phyloP scores from a whole-genome alignment of 2,329 filamentous ascomycete genomes.

The Trichophyton simii region DNA sequence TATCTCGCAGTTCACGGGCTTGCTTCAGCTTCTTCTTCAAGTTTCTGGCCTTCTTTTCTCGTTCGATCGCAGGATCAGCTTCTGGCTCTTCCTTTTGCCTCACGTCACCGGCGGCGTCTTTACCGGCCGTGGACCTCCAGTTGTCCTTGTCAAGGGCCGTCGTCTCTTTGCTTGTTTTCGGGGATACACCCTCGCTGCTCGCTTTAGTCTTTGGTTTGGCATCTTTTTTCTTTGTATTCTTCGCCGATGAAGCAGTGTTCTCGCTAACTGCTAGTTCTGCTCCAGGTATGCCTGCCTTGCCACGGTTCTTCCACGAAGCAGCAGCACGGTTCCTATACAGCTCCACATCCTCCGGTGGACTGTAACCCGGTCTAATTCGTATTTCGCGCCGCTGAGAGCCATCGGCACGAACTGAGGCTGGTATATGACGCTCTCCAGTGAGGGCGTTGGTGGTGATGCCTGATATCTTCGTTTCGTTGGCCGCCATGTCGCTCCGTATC shows the following conservation, averaged over 20 bases:
- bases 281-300: constrained; percentile 60
- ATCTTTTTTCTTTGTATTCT: constrained; percentile 59
- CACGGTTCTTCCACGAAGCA: constrained; percentile 68
- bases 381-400: constrained; percentile 90
- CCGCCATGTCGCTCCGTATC: constrained; percentile 31
- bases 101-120: neutral
- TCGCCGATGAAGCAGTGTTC: constrained; percentile 39
- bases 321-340: constrained; percentile 89
- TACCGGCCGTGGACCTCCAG: constrained; percentile 20
- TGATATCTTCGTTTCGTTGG: constrained; percentile 28
- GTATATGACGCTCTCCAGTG: constrained; percentile 78
- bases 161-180: constrained; percentile 25
- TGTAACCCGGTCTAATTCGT: constrained; percentile 83
- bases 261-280: constrained; percentile 47
- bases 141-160: constrained; percentile 18
- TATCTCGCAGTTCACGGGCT: constrained; percentile 75
- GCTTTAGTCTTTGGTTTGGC: constrained; percentile 49
- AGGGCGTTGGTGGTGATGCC: constrained; percentile 65
- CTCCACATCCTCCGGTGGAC: constrained; percentile 88
- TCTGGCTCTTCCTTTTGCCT: constrained; percentile 18
- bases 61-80: constrained; percentile 59
- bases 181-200: constrained; percentile 15
- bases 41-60: constrained; percentile 83
- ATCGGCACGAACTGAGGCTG: constrained; percentile 72
- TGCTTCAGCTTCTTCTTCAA: constrained; percentile 92